These are phyloP conservation scores for Barnettozyma pratensis DNA, from an alignment of 805 yeast species.

Conservation along the genomic window DNA sequence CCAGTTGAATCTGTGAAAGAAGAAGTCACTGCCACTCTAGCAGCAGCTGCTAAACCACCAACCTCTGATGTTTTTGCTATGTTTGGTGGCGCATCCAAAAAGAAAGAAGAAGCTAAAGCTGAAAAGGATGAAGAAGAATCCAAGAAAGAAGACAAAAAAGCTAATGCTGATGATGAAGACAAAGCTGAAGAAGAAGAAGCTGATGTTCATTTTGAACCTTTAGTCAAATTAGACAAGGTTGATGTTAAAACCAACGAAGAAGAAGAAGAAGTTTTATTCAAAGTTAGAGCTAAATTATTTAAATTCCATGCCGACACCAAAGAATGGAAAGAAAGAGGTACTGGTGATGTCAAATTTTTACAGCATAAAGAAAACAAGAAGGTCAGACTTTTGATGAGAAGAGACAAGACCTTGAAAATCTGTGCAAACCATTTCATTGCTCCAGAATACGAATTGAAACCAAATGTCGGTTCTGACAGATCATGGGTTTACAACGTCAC, in stretches of 20 bases:
- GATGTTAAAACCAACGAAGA: constrained; percentile 96
- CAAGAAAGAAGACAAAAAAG: constrained; percentile 30
- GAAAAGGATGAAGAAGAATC: constrained; percentile 35
- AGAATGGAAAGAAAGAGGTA: constrained; percentile 99
- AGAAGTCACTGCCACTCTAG: constrained; percentile 4
- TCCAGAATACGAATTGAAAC: constrained; percentile 76
- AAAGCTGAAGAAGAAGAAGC: constrained; percentile 36
- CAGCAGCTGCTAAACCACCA: constrained; percentile 51
- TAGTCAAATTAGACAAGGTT: constrained; percentile 91
- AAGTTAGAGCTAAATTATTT: constrained; percentile 93
- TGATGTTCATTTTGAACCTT: constrained; percentile 89
- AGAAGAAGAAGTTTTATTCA: constrained; percentile 74
- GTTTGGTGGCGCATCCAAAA: constrained; percentile 89
- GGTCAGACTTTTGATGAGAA: constrained; percentile 94
- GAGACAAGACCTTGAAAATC: constrained; percentile 96
- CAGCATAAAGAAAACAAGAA: constrained; percentile 79
- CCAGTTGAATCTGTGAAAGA: constrained; percentile 15
- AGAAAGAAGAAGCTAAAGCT: constrained; percentile 41
- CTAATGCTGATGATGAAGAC: constrained; percentile 30
- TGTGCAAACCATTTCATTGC: constrained; percentile 94
- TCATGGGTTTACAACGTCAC: constrained; percentile 97
- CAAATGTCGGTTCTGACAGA: constrained; percentile 95
- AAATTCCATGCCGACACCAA: constrained; percentile 77
- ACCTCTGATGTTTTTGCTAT: constrained; percentile 82
- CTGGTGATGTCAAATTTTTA: constrained; percentile 95